A percentile compares a stretch with the other conserved stretches of the same genome.
Evolutionary conservation across 1,139 yeast genomes (phyloP).

Genomic region (Saccharomycopsis hybrid): DNA sequence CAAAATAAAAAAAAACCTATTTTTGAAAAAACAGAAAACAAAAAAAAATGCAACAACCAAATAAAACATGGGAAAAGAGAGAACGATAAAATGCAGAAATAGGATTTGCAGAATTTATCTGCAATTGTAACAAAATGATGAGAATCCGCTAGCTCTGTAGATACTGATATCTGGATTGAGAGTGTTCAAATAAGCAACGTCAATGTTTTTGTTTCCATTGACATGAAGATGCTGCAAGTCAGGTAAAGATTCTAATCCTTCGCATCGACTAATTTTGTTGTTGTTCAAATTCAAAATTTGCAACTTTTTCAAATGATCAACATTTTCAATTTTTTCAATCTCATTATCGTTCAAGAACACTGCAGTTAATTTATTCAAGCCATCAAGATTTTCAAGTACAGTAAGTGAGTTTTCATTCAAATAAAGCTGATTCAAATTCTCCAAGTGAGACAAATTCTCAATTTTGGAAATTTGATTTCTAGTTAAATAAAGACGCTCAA

Average conservation of each 20-base stretch:
- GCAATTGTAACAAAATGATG: slow-evolving; percentile 13
- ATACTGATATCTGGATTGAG: slow-evolving; percentile 10
- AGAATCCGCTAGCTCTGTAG: slow-evolving; percentile 13
- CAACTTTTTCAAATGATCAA: slow-evolving; percentile 5
- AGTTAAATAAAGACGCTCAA: slow-evolving; percentile 5
- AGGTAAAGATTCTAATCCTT: slow-evolving; percentile 6
- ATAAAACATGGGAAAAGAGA: neutral
- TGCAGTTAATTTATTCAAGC: slow-evolving; percentile 2
- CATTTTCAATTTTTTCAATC: slow-evolving; percentile 7
- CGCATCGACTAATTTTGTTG: slow-evolving; percentile 10
- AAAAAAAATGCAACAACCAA: neutral
- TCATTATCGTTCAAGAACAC: slow-evolving; percentile 11
- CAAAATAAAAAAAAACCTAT: neutral
- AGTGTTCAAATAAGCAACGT: slow-evolving; percentile 8
- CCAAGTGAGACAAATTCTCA: slow-evolving; percentile 10
- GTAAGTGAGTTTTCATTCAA: slow-evolving; percentile 7
- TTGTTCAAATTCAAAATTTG: slow-evolving; percentile 14
- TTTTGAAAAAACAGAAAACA: slow-evolving; percentile 21
- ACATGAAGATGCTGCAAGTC: slow-evolving; percentile 12
- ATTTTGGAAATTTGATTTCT: slow-evolving; percentile 9
- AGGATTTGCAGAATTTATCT: neutral
- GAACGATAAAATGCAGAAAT: neutral
- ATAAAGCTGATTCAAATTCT: slow-evolving; percentile 5
- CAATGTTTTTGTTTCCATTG: slow-evolving; percentile 12
- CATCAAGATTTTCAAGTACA: slow-evolving; percentile 6